Base-by-base conservation (phyloP, 1,284 basidiomycete genomes). In the Ganoderma multipileum region DNA sequence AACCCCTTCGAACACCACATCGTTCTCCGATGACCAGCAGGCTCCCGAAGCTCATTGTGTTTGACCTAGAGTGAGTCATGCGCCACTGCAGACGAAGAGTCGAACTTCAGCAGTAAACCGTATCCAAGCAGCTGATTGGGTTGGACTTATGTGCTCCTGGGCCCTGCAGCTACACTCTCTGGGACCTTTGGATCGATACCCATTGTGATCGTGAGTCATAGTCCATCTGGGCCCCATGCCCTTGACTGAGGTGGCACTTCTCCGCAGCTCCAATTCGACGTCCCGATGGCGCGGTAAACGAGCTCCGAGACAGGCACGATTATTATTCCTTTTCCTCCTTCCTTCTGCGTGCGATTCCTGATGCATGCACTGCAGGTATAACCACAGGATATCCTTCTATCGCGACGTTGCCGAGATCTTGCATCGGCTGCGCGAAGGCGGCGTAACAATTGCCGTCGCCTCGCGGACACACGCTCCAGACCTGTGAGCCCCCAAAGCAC, bases 111-210 rank as follows among this genome's bases (percentile, higher is more conserved):
- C 33, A 65, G 16, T 57, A 36, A 58, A n/a, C 44, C 26, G 50
- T 61, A 26, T 33, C 36, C 14, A n/a, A 11, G 52, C 52, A 30
- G 52, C 14, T 41, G 36, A 47, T 58, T 71, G 71, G 52, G 70
- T 28, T 23, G 26, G n/a, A 65, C 67, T 61, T 11, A 23, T 28
- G 23, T 33, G 30, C 23, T 30, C 26, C 5, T 16, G 8, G 23
- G 30, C 28, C 74, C 54, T 44, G 26, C 75, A 93, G 93, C 76
- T 95, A 92, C 77, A 95, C 94, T 0, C 82, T 95, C 1, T 96
- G 94, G 94, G 87, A 91, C 68, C 82, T 95, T 9, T 95, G 93
- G 92, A 90, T 95, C 55, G 92, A 95, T 76, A 90, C 87, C n/a
- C 88, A 92, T 76, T 82, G 89, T 65, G 81, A 83, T 66, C 84